phyloP scores from a whole-genome alignment of 2,329 filamentous ascomycete species.

The Aureobasidium uvarum region DNA sequence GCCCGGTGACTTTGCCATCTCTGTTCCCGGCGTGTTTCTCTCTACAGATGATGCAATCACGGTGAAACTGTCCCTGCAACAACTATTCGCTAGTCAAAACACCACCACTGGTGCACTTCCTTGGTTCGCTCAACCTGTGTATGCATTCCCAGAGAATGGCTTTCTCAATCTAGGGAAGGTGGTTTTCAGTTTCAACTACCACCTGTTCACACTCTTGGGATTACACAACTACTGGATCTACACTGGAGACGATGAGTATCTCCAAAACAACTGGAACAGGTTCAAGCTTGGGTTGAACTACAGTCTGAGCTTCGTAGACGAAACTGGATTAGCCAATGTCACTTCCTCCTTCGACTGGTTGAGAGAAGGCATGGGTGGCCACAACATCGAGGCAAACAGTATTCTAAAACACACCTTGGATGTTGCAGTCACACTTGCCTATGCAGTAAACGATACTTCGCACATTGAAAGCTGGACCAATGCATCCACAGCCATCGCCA shows the following conservation, averaged over 20 bases:
- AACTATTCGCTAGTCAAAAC: constrained; percentile 35
- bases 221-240: constrained; percentile 46
- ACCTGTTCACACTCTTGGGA: constrained; percentile 51
- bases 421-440: constrained; percentile 53
- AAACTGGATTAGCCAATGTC: constrained; percentile 48
- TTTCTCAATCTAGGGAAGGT: constrained; percentile 29
- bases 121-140: constrained; percentile 34
- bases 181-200: constrained; percentile 57
- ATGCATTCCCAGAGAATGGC: constrained; percentile 51
- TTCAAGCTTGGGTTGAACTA: constrained; percentile 48
- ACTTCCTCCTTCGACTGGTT: constrained; percentile 50
- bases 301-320: constrained; percentile 44
- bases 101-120: constrained; percentile 38
- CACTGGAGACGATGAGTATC: constrained; percentile 43
- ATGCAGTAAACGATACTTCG: constrained; percentile 47
- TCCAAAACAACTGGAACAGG: constrained; percentile 45
- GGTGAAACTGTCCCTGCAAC: constrained; percentile 32
- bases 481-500: constrained; percentile 44
- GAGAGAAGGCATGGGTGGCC: constrained; percentile 52
- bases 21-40: constrained; percentile 55
- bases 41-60: constrained; percentile 48
- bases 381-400: constrained; percentile 50
- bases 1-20: constrained; percentile 61
- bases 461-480: constrained; percentile 45
- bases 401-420: constrained; percentile 53